These are phyloP conservation scores for Haplosporangium gracile DNA, from an alignment of 192 early-diverging fungal species.

Conservation along the genomic window DNA sequence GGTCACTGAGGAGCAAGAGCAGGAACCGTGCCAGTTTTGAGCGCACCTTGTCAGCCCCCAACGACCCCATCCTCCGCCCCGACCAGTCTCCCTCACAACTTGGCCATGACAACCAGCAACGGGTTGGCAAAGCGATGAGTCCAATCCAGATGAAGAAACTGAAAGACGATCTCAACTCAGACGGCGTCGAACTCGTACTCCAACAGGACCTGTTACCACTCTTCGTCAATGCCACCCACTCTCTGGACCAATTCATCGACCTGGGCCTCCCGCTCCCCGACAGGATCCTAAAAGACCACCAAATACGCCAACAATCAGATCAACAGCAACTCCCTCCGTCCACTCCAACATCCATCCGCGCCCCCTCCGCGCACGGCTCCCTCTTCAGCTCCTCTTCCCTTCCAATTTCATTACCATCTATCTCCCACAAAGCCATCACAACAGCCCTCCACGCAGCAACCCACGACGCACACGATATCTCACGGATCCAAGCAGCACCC, in stretches of 20 bases:
- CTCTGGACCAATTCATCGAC: conserved; percentile 5
- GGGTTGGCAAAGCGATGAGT: not conserved
- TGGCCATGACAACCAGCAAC: not conserved
- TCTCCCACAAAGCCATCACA: not conserved
- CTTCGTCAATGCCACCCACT: conserved; percentile 29
- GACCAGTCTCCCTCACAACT: not conserved
- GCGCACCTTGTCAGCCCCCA: not conserved
- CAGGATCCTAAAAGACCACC: not conserved
- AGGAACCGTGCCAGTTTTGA: conserved; percentile 28
- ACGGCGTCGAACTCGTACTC: conserved; percentile 22
- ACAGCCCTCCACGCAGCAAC: conserved; percentile 21
- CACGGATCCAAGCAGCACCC: conserved; percentile 12
- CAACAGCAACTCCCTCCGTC: not conserved
- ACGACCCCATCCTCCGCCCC: not conserved
- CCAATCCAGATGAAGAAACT: conserved; percentile 6
- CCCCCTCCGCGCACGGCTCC: conserved; percentile 7
- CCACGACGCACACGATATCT: conserved; percentile 11
- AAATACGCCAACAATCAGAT: not conserved
- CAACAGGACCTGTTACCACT: conserved; percentile 23
- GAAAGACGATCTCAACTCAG: not conserved
- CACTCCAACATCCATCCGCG: not conserved
- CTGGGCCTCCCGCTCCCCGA: conserved; percentile 21
- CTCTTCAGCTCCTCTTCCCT: not conserved
- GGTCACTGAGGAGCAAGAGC: conserved; percentile 25
- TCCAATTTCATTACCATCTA: not conserved